Evolutionary conservation across 164 flowering plant species (phyloP), one percentile per base, ranked within the genome.

Genomic region (Echeveria elegans): DNA sequence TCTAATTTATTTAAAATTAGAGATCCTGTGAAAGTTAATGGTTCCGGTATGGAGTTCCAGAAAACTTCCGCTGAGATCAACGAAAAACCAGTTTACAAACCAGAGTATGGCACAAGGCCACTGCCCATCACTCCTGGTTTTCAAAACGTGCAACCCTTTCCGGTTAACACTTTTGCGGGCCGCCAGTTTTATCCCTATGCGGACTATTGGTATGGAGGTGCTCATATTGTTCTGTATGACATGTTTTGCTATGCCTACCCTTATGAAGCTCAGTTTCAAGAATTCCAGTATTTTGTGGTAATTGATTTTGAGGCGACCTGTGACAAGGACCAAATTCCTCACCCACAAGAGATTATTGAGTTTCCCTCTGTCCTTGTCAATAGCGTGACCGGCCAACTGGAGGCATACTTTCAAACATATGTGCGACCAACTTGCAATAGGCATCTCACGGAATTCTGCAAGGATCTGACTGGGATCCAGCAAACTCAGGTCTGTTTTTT

Each of bases 301-400:
- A 87, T 92, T 65, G 98, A 92, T 73, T 90, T 92, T 79, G 93
- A 92, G 82, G 98, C 96, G 64, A 92, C 98, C 26, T 92, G 98
- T 69, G 95, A 92, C 76, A 88, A 82, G 74, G 92, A 79, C 61
- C 82, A 64, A 69, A 83, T 74, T 73, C 95, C 91, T 60, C 82
- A 85, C 68, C 95, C 98, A 3, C 96, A 92, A 70, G 98, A 92
- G 77, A 92, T 92, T 47, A 93, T 93, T 69, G 97, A 93, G 83
- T 93, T 93, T 64, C 98, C 98, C 66, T 87, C 98, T 67, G 98
- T 90, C 10, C 70, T 93, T 23, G 97, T 93, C 68, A 88, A 77
- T 70, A 82, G 92, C 72, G 56, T 77, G 68, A 87, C 96, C 74
- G 97, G 97, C 43, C 87, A 84, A 70, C 71, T 90, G 45, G 95